Evolutionary conservation across 192 early-diverging fungal genomes (phyloP).

Genomic region (Chytriomyces hyalinus): DNA sequence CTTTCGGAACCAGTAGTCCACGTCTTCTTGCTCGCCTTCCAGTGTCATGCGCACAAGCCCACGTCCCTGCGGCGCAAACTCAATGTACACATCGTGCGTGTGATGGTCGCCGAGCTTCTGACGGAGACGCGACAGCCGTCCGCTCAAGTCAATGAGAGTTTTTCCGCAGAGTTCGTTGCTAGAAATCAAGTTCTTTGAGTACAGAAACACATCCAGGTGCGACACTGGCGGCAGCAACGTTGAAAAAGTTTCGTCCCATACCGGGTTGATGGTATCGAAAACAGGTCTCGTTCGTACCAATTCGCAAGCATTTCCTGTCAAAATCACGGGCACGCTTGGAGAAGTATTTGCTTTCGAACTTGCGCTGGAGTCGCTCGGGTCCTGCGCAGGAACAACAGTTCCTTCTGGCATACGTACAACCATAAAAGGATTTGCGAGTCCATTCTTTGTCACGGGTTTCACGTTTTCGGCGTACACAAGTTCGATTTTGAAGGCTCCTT

Average conservation of each 20-base stretch:
- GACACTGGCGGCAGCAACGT: conserved; percentile 58
- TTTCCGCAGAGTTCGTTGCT: conserved; percentile 59
- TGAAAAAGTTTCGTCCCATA: conserved; percentile 62
- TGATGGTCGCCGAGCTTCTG: conserved; percentile 56
- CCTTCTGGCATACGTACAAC: conserved; percentile 60
- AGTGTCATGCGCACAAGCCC: conserved; percentile 58
- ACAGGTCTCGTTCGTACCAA: conserved; percentile 51
- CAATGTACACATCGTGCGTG: conserved; percentile 63
- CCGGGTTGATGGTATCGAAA: conserved; percentile 56
- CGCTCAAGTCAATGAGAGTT: conserved; percentile 49
- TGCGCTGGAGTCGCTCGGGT: conserved; percentile 24
- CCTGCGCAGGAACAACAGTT: conserved; percentile 51
- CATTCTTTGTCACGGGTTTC: conserved; percentile 60
- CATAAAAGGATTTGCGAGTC: conserved; percentile 57
- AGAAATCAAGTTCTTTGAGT: conserved; percentile 54
- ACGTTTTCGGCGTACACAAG: conserved; percentile 60
- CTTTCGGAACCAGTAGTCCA: conserved; percentile 62
- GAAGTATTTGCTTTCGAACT: conserved; percentile 2
- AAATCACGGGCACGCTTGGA: conserved; percentile 13
- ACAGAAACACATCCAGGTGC: conserved; percentile 52
- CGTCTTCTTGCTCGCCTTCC: conserved; percentile 64
- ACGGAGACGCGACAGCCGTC: conserved; percentile 49
- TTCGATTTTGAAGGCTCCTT: conserved; percentile 57
- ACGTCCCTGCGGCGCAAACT: conserved; percentile 62
- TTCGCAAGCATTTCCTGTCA: conserved; percentile 52